These are phyloP conservation scores for Brassica rapa DNA, from an alignment of 345 rosid genomes.

Conservation along the genomic window DNA sequence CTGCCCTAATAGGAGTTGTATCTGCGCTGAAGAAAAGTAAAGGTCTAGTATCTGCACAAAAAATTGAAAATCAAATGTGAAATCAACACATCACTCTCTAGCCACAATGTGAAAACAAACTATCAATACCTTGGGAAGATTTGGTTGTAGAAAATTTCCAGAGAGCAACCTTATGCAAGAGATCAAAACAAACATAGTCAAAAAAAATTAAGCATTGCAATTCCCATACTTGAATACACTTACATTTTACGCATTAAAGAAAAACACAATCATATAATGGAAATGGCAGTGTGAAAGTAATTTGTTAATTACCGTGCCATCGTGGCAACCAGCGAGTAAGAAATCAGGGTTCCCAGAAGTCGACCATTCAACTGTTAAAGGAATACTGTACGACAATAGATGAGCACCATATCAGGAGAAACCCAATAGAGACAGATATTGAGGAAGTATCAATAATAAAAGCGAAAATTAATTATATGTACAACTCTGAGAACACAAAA, in stretches of 20 bases:
- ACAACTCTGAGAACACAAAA: neutral
- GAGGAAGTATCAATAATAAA: neutral
- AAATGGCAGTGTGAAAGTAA: neutral
- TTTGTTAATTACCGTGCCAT: conserved; percentile 64
- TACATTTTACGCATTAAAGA: conserved; percentile 7
- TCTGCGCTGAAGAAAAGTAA: conserved; percentile 84
- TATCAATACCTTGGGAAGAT: conserved; percentile 57
- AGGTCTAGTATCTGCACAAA: conserved; percentile 79
- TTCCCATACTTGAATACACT: conserved; percentile 9
- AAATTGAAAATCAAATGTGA: neutral
- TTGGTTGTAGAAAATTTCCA: conserved; percentile 73
- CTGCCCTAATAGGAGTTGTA: conserved; percentile 74
- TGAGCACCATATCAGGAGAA: neutral
- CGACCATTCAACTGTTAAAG: conserved; percentile 92
- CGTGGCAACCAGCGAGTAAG: conserved; percentile 94
- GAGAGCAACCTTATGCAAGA: conserved; percentile 73
- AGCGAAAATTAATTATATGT: neutral
- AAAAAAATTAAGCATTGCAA: neutral
- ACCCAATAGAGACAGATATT: neutral
- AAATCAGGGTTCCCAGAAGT: conserved; percentile 58
- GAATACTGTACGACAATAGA: conserved; percentile 56
- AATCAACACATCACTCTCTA: conserved; percentile 7
- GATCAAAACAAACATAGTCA: neutral
- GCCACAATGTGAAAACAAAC: conserved; percentile 13
- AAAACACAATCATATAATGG: neutral